These are phyloP conservation scores for Neoboletus subvelutipes DNA, from an alignment of 768 basidiomycete genomes.

Conservation along the genomic window DNA sequence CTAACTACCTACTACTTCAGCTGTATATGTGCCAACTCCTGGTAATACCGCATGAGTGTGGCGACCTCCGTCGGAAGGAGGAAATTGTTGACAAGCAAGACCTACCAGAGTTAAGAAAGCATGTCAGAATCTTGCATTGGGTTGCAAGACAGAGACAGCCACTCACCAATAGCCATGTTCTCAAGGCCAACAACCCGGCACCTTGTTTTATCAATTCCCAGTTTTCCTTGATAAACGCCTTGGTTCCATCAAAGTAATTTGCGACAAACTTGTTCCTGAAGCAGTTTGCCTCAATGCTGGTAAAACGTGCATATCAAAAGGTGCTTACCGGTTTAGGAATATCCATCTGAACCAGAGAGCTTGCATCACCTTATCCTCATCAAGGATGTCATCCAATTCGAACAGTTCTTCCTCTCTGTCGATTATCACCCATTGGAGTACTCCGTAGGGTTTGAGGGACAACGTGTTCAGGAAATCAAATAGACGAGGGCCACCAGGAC, in stretches of 20 bases:
- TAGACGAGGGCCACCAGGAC: slow-evolving; percentile 62
- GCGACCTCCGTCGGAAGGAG: slow-evolving; percentile 51
- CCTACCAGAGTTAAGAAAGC: slow-evolving; percentile 34
- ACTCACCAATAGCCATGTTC: slow-evolving; percentile 60
- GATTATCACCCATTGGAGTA: slow-evolving; percentile 65
- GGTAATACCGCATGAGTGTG: slow-evolving; percentile 52
- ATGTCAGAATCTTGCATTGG: background rate
- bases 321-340: slow-evolving; percentile 51
- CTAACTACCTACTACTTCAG: slow-evolving; percentile 33
- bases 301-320: background rate
- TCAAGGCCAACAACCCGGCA: slow-evolving; percentile 64
- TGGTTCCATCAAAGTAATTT: slow-evolving; percentile 52
- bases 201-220: slow-evolving; percentile 68
- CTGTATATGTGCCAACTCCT: slow-evolving; percentile 46
- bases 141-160: background rate
- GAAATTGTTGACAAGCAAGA: slow-evolving; percentile 54
- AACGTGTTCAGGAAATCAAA: slow-evolving; percentile 64
- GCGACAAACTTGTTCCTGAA: slow-evolving; percentile 54
- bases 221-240: slow-evolving; percentile 56
- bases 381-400: slow-evolving; percentile 65
- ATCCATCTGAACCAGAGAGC: slow-evolving; percentile 81
- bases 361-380: slow-evolving; percentile 78
- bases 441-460: slow-evolving; percentile 60
- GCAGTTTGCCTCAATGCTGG: background rate
- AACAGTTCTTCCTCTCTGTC: slow-evolving; percentile 78